Base-by-base conservation (phyloP, 257 asterid genomes). In the Paulownia fortunei region DNA sequence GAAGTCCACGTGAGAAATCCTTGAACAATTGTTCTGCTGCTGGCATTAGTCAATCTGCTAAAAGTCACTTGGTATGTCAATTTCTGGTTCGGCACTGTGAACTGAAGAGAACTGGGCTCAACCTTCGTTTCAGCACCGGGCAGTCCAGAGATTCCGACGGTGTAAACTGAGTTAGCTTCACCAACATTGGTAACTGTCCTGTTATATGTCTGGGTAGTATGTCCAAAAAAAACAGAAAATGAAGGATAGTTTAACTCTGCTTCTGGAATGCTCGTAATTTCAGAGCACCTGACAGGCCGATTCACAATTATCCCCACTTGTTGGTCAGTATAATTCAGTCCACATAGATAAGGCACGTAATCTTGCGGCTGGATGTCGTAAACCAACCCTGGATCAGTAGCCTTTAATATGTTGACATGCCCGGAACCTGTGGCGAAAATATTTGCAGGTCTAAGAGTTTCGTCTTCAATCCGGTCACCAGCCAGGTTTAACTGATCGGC, bases 171-270 rank as follows among this genome's bases (percentile, higher is more conserved):
- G 19, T 55, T 68, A 2, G 81, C 77, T 47, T 74, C 84, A 0
- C 89, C 87, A 3, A 86, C 87, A 8, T 83, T 86, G 9, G 89
- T 86, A 8, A 78, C 83, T 1, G 89, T 86, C 65, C 87, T 65
- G 18, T 60, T 69, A 36, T 55, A 83, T 2, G 74, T 79, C 65
- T 68, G 54, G 3, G 80, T 6, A 18, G 1, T 4, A 32, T 37
- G 47, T 30, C 81, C 72, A 24, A 83, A 32, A n/a, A 55, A 0
- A n/a, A 81, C 49, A 10, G 82, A 10, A 41, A 86, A 83, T 1
- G 86, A 81, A 8, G 88, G 88, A n/a, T 86, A 83, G 11, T 86
- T 86, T 55, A 86, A 23, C 21, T 83, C 72, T 1, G 64, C 74
- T 55, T 81, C 84, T 0, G 83, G 13, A 44, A 81, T 79, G 63